Base-by-base conservation (phyloP, 2,329 filamentous ascomycete genomes). In the Eutypa lata region DNA sequence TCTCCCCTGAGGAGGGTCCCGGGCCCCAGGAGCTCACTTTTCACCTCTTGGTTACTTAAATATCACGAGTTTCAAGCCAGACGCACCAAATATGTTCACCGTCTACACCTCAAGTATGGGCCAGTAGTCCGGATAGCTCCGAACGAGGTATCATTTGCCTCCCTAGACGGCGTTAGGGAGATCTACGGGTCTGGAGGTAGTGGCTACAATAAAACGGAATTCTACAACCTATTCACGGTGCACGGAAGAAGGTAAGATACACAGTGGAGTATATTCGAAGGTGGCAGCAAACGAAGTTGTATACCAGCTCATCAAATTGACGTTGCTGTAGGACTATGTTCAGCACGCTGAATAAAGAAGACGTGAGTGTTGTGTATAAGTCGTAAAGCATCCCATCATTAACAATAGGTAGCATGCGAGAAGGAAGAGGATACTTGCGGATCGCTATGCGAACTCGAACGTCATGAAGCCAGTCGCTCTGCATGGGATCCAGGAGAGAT, bases 361-460 rank as follows among this genome's bases (percentile, higher is more conserved):
- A 78, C 58, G 79, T 80, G 60, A 67, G 76, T 64, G 22, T n/a
- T 7, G 14, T 45, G 7, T 5, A 10, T 22, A n/a, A 16, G 4
- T 5, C 6, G 14, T 14, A 22, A 7, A 18, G 18, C 16, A 31
- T 37, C n/a, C 10, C 21, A 46, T 19, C 24, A 19, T 52, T 60
- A 26, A 64, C 33, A 19, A 31, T 2, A 35, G n/a, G 7, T 48
- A 87, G 80, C 86, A 89, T 62, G 81, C 80, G 28, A 80, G 78
- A 57, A 77, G 83, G 54, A 87, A 84, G 63, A 76, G 84, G 26
- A 72, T 86, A 47, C 73, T 89, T 44, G 85, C 85, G 1, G 83
- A 88, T 61, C 76, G 84, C 28, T 89, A 89, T 65, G 82, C 86
- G 28, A 89, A 88, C 68, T 83, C 80, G 50, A 89, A 87, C 62